These are phyloP conservation scores for Artemisia annua DNA, from an alignment of 129 eudicot genomes.

Conservation along the genomic window DNA sequence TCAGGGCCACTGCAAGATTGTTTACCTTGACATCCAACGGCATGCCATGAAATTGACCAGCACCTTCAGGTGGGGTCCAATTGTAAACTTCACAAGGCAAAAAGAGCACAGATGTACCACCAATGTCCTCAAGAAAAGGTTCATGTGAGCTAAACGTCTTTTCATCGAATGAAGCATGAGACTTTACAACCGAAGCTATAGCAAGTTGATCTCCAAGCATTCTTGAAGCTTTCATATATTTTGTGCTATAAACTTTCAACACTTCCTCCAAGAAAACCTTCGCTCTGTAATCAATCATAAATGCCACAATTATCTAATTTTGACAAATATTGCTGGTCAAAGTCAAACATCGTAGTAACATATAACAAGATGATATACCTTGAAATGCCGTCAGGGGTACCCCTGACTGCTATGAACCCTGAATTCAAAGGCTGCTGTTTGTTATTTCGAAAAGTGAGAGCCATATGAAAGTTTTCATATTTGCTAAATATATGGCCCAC, in stretches of 20 bases:
- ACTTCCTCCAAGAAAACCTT: slow-evolving; percentile 76
- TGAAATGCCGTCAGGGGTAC: slow-evolving; percentile 64
- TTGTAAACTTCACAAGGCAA: slow-evolving; percentile 80
- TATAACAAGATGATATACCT: slow-evolving; percentile 44
- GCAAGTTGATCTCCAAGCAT: slow-evolving; percentile 99
- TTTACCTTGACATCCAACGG: slow-evolving; percentile 92
- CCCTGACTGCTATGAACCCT: slow-evolving; percentile 96
- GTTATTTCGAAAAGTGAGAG: slow-evolving; percentile 96
- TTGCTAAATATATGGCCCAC: slow-evolving; percentile 61
- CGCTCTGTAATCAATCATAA: slow-evolving; percentile 48
- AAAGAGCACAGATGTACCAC: slow-evolving; percentile 59
- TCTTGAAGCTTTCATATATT: slow-evolving; percentile 78
- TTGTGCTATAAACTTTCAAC: slow-evolving; percentile 56
- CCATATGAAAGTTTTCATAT: slow-evolving; percentile 68
- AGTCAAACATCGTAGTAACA: background rate
- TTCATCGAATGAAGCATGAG: slow-evolving; percentile 58
- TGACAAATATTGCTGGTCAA: background rate
- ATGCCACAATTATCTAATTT: background rate
- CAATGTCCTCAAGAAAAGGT: slow-evolving; percentile 55
- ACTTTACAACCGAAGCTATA: slow-evolving; percentile 73
- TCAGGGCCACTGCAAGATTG: too few relatives aligned
- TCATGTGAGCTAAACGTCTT: slow-evolving; percentile 49
- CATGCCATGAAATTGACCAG: slow-evolving; percentile 98
- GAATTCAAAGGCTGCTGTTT: slow-evolving; percentile 93
- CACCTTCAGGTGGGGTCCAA: slow-evolving; percentile 99